phyloP scores from a whole-genome alignment of 495 filamentous ascomycete species.

The Barbatosphaeria neglecta region DNA sequence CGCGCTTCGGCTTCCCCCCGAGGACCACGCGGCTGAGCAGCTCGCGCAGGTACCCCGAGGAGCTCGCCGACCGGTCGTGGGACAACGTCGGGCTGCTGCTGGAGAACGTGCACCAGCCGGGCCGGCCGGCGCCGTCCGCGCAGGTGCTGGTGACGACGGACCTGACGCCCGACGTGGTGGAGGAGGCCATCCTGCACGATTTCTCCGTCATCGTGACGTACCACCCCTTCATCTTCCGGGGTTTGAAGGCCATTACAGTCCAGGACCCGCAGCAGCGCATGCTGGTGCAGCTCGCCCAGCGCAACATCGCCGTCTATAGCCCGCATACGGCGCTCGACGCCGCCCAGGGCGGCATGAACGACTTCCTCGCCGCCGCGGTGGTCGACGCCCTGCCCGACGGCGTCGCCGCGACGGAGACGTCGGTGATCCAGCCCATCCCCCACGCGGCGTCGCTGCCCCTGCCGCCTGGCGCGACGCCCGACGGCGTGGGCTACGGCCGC shows the following conservation, averaged over 20 bases:
- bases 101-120: slow-evolving; percentile 14
- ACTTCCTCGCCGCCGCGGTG: slow-evolving; percentile 90
- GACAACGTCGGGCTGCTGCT: slow-evolving; percentile 59
- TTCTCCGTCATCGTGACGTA: slow-evolving; percentile 80
- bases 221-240: slow-evolving; percentile 92
- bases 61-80: slow-evolving; percentile 78
- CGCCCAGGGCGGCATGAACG: slow-evolving; percentile 72
- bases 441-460: slow-evolving; percentile 9
- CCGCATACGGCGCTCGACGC: slow-evolving; percentile 94
- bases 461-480: slow-evolving; percentile 42
- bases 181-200: slow-evolving; percentile 71
- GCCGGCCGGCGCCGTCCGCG: background rate
- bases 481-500: slow-evolving; percentile 66
- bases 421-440: slow-evolving; percentile 26
- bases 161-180: slow-evolving; percentile 76
- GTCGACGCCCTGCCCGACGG: slow-evolving; percentile 14
- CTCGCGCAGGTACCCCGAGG: slow-evolving; percentile 85
- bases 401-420: slow-evolving; percentile 12
- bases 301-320: slow-evolving; percentile 89
- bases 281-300: slow-evolving; percentile 68
- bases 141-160: slow-evolving; percentile 86
- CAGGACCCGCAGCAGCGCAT: slow-evolving; percentile 76
- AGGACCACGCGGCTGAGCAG: too few relatives aligned
- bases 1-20: background rate
- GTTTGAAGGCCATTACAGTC: slow-evolving; percentile 76